phyloP scores from a whole-genome alignment of 202 grass and related monocot genomes.

The Tripidium arundinaceum region DNA sequence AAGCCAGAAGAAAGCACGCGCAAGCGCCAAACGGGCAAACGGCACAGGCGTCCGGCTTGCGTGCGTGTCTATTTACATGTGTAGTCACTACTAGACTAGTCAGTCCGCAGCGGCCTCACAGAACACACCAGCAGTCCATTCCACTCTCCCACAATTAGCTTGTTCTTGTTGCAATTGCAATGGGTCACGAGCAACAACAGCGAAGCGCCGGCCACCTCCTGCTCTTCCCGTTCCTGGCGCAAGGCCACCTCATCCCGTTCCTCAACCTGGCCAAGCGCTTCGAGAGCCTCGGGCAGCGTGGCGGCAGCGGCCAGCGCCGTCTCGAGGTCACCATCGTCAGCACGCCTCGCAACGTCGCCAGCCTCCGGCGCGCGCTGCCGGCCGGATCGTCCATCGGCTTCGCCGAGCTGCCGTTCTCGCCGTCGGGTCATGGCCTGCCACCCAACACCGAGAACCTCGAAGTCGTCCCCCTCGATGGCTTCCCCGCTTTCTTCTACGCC shows the following conservation, averaged over 20 bases:
- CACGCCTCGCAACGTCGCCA: constrained; percentile 12
- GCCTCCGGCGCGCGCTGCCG: constrained; percentile 20
- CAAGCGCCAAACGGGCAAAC: too few species aligned
- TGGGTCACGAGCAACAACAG: background rate
- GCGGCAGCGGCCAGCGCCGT: background rate
- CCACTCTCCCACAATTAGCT: background rate
- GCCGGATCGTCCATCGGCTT: constrained; percentile 26
- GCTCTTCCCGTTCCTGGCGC: constrained; percentile 41
- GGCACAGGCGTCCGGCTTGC: too few species aligned
- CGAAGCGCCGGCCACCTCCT: constrained; percentile 11
- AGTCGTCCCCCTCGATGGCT: background rate
- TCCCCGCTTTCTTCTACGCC: constrained; percentile 21
- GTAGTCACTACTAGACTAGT: too few species aligned
- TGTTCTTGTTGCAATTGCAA: too few species aligned
- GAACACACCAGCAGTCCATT: too few species aligned
- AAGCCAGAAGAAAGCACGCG: too few species aligned
- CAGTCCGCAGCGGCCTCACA: too few species aligned
- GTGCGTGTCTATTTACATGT: too few species aligned
- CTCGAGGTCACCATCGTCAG: constrained; percentile 18
- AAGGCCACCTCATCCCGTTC: constrained; percentile 42
- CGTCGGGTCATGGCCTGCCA: constrained; percentile 1
- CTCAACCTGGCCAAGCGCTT: constrained; percentile 36
- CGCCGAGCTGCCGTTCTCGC: background rate
- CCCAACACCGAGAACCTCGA: constrained; percentile 27
- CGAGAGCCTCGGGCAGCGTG: background rate